Evolutionary conservation across 2,329 filamentous ascomycete species (phyloP).

Genomic region (Magnaporthiopsis incrustans): DNA sequence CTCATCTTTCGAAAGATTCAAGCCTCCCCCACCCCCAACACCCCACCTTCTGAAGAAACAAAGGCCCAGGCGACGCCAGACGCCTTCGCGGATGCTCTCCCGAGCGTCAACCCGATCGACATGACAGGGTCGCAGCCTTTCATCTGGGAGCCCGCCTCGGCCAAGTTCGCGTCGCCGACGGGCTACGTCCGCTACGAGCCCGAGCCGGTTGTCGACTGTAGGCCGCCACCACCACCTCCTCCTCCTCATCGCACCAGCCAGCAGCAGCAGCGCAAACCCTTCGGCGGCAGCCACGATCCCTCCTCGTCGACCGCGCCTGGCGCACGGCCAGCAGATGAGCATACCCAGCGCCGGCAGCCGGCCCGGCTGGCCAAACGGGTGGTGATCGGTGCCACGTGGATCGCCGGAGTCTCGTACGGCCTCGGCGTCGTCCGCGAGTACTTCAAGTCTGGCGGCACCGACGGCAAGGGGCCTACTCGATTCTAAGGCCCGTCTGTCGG

Average conservation of each 20-base stretch:
- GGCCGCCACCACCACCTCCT: conserved; percentile 25
- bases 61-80: not conserved
- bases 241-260: conserved; percentile 16
- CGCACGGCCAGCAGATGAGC: conserved; percentile 10
- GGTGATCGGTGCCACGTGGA: conserved; percentile 43
- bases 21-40: conserved; percentile 10
- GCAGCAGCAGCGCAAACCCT: conserved; percentile 14
- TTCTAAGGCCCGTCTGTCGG: conserved; percentile 15
- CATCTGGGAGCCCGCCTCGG: conserved; percentile 14
- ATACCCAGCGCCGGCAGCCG: conserved; percentile 10
- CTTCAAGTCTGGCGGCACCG: conserved; percentile 38
- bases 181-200: conserved; percentile 56
- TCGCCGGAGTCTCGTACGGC: conserved; percentile 49
- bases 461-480: conserved; percentile 23
- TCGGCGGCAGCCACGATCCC: conserved; percentile 9
- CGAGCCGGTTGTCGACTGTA: conserved; percentile 20
- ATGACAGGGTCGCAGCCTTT: conserved; percentile 36
- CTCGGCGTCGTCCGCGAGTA: conserved; percentile 52
- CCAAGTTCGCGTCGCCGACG: conserved; percentile 54
- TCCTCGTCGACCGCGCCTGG: not conserved
- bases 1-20: conserved; percentile 59
- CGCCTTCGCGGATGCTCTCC: conserved; percentile 10
- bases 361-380: conserved; percentile 37
- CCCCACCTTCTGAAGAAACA: not conserved
- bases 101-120: conserved; percentile 49